Conservation (phyloP, 1,139 yeast species). For the Dujonia santamariae region DNA sequence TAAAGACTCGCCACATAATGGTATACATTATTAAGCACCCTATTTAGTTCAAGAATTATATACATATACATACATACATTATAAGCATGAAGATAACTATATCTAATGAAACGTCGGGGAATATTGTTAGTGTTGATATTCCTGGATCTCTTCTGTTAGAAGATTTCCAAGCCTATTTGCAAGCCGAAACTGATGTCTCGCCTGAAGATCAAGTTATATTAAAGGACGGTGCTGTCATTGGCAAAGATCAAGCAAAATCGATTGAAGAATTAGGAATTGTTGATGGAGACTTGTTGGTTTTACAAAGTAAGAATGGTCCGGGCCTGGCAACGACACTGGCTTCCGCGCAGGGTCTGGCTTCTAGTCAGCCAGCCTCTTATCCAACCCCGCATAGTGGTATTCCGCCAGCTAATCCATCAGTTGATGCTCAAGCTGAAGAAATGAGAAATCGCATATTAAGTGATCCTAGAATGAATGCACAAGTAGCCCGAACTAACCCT, state of each 20-base stretch:
- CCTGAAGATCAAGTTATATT: constrained; percentile 46
- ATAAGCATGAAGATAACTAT: constrained; percentile 36
- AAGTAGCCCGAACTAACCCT: constrained; percentile 36
- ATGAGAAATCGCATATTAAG: constrained; percentile 46
- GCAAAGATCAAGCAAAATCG: constrained; percentile 22
- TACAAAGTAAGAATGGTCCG: constrained; percentile 14
- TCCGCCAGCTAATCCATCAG: constrained; percentile 1
- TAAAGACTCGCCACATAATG: no score
- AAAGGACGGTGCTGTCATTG: constrained; percentile 29
- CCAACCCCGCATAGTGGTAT: constrained; percentile 7
- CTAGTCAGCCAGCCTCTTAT: constrained; percentile 18
- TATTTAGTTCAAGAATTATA: no score
- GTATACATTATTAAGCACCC: no score
- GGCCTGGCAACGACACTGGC: constrained; percentile 6
- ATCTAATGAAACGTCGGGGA: constrained; percentile 27
- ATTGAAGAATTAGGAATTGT: constrained; percentile 46
- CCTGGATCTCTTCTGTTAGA: constrained; percentile 60
- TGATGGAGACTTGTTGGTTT: constrained; percentile 58
- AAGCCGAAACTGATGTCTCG: constrained; percentile 64
- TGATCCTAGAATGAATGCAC: constrained; percentile 37
- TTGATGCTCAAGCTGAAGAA: constrained; percentile 45
- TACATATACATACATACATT: no score
- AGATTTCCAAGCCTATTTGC: constrained; percentile 76
- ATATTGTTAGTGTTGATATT: constrained; percentile 48
- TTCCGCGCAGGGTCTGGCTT: constrained; percentile 9